Evolutionary conservation across 2,329 filamentous ascomycete genomes (phyloP).

Genomic region (Aspergillus amoenus): DNA sequence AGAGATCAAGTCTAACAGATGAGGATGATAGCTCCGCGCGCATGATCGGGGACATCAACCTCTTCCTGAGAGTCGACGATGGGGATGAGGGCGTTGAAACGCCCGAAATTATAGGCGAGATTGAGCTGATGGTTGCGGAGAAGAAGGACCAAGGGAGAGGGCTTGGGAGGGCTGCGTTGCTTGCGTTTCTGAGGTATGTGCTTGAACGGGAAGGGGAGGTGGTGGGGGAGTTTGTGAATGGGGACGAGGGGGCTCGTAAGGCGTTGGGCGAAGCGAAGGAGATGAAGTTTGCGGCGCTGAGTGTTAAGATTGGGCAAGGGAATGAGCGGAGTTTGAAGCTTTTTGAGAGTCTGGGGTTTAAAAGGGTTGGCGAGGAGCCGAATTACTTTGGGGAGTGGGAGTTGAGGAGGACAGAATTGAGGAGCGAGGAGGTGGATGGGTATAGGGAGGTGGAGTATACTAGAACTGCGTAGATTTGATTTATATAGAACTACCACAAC

Average conservation of each 20-base stretch:
- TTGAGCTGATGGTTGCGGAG: constrained; percentile 83
- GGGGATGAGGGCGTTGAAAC: constrained; percentile 45
- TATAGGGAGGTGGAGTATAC: constrained; percentile 43
- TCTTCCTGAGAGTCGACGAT: constrained; percentile 70
- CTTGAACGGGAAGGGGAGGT: constrained; percentile 54
- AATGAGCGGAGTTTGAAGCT: constrained; percentile 59
- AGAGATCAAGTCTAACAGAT: constrained; percentile 20
- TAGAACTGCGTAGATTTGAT: constrained; percentile 4
- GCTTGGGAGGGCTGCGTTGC: constrained; percentile 63
- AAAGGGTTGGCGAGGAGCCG: constrained; percentile 46
- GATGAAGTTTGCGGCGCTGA: constrained; percentile 44
- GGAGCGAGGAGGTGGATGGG: constrained; percentile 30
- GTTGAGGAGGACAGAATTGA: constrained; percentile 44
- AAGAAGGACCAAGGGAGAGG: constrained; percentile 59
- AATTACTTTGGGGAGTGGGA: constrained; percentile 72
- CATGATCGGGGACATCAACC: constrained; percentile 75
- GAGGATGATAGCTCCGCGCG: constrained; percentile 54
- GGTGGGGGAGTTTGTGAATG: constrained; percentile 53
- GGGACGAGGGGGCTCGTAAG: constrained; percentile 12
- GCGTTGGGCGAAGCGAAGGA: constrained; percentile 5
- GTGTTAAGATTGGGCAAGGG: constrained; percentile 60
- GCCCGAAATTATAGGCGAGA: constrained; percentile 60
- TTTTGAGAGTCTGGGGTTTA: constrained; percentile 62
- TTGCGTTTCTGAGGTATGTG: constrained; percentile 70
- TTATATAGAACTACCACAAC: not conserved